Conservation (phyloP, 345 rosid genomes). For the Litchi chinensis region DNA sequence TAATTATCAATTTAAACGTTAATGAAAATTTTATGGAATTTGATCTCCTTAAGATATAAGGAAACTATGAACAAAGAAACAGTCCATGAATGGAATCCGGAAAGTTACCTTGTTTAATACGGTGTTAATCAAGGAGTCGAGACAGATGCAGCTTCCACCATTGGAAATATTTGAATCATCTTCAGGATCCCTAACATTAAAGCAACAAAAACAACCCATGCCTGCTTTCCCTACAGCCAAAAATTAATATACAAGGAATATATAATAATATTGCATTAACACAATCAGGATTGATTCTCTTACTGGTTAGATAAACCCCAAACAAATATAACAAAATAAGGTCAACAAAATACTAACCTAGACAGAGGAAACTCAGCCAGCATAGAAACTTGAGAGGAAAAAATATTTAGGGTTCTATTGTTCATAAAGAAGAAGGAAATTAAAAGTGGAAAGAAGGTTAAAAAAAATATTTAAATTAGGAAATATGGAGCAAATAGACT, state of each 20-base stretch:
- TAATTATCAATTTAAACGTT: too few relatives aligned
- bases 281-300: background rate
- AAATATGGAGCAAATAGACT: background rate
- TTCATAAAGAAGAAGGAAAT: background rate
- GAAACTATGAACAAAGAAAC: background rate
- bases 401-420: background rate
- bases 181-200: constrained; percentile 15
- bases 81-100: background rate
- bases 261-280: too few relatives aligned
- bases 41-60: too few relatives aligned
- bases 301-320: too few relatives aligned
- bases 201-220: constrained; percentile 31
- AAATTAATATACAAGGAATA: too few relatives aligned
- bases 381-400: background rate
- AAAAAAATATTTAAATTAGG: background rate
- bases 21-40: too few relatives aligned
- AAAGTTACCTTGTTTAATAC: constrained; percentile 15
- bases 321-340: background rate
- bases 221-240: constrained; percentile 12
- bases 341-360: background rate
- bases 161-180: background rate
- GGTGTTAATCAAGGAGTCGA: background rate
- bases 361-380: background rate
- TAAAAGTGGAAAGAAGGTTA: background rate
- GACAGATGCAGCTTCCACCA: background rate